These are phyloP conservation scores for Colletotrichum magnum DNA, from an alignment of 2,329 filamentous ascomycete genomes.

Conservation along the genomic window DNA sequence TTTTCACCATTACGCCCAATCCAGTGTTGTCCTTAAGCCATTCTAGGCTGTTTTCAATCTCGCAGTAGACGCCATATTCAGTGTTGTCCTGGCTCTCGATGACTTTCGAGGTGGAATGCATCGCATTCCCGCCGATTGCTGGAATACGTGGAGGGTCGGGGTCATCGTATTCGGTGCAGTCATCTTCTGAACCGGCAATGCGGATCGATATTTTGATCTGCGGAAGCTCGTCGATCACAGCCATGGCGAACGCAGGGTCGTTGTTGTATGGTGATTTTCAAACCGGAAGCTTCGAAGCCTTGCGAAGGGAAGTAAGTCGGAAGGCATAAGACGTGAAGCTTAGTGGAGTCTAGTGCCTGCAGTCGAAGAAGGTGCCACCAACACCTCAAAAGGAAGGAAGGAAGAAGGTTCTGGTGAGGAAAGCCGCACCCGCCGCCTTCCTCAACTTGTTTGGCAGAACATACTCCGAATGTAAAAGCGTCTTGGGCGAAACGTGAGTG, in stretches of 20 bases:
- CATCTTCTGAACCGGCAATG: not conserved
- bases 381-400: too few species aligned
- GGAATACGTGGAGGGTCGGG: not conserved
- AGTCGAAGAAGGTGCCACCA: too few species aligned
- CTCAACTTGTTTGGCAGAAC: too few species aligned
- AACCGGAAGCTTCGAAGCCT: not conserved
- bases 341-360: too few species aligned
- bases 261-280: too few species aligned
- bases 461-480: too few species aligned
- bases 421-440: too few species aligned
- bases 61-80: not conserved
- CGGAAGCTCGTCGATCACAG: constrained; percentile 21
- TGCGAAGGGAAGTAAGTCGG: not conserved
- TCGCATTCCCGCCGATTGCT: not conserved
- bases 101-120: constrained; percentile 5
- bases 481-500: too few species aligned
- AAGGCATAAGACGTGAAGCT: too few species aligned
- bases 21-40: not conserved
- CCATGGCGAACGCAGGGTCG: not conserved
- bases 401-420: too few species aligned
- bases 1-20: rapidly evolving
- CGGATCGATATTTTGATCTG: constrained; percentile 8
- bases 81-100: constrained; percentile 22
- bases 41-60: not conserved
- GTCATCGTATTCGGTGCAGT: constrained; percentile 24